These are phyloP conservation scores for Ganoderma multipileum DNA, from an alignment of 1,284 basidiomycete species.

Conservation along the genomic window DNA sequence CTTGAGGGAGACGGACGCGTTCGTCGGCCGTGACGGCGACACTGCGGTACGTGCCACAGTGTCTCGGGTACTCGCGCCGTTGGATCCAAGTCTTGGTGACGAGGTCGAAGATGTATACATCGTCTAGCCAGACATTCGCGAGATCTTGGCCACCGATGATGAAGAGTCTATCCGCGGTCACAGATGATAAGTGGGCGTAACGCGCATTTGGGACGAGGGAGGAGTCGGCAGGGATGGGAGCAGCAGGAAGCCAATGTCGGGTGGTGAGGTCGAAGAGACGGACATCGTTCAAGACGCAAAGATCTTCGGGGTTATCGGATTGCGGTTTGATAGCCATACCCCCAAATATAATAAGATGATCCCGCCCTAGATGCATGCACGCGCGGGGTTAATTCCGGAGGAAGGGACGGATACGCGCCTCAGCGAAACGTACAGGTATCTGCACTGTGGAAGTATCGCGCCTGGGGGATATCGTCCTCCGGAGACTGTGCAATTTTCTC, in stretches of 20 bases:
- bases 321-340: constrained; percentile 87
- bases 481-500: constrained; percentile 67
- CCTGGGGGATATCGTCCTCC: constrained; percentile 74
- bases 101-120: constrained; percentile 89
- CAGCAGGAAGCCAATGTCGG: constrained; percentile 73
- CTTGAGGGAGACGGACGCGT: constrained; percentile 72
- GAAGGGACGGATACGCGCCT: neutral
- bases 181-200: constrained; percentile 90
- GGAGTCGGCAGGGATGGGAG: constrained; percentile 39
- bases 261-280: constrained; percentile 82
- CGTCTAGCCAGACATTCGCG: constrained; percentile 90
- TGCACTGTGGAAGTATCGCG: constrained; percentile 91
- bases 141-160: constrained; percentile 95
- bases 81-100: constrained; percentile 77
- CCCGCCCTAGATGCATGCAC: constrained; percentile 68
- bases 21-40: constrained; percentile 80
- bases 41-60: constrained; percentile 93
- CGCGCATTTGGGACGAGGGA: constrained; percentile 65
- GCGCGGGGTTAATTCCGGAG: neutral
- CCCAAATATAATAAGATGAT: constrained; percentile 89
- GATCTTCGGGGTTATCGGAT: constrained; percentile 71
- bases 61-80: constrained; percentile 81
- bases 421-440: constrained; percentile 77
- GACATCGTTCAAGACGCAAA: constrained; percentile 85
- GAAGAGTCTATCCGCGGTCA: constrained; percentile 85